phyloP scores from a whole-genome alignment of 495 filamentous ascomycete genomes.

The Letharia columbiana region DNA sequence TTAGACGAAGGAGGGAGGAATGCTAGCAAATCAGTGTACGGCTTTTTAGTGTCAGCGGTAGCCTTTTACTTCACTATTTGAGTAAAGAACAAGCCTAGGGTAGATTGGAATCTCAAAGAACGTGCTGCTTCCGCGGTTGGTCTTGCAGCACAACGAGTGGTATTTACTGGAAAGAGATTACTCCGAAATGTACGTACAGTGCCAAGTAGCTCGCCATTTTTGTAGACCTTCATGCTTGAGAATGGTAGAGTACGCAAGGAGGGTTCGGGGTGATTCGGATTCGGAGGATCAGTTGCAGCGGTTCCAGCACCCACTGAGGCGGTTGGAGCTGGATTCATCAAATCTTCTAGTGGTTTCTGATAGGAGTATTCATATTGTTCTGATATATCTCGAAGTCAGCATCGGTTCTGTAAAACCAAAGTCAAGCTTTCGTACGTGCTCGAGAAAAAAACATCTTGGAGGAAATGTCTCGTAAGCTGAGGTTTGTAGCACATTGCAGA shows the following conservation, averaged over 20 bases:
- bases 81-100: not conserved
- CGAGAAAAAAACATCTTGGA: not conserved
- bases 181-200: constrained; percentile 30
- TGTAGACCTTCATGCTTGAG: constrained; percentile 80
- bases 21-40: constrained; percentile 80
- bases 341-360: constrained; percentile 80
- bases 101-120: not conserved
- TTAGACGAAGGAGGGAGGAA: constrained; percentile 89
- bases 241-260: constrained; percentile 75
- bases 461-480: not conserved
- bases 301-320: constrained; percentile 27
- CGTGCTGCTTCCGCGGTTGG: not conserved
- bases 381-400: not conserved
- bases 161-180: not conserved
- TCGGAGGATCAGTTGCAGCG: constrained; percentile 42
- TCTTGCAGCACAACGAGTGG: not conserved
- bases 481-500: not conserved
- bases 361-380: constrained; percentile 88
- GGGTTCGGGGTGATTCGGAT: constrained; percentile 62
- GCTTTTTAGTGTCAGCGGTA: constrained; percentile 20
- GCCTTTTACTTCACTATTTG: not conserved
- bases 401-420: not conserved
- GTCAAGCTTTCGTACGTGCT: not conserved
- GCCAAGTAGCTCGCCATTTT: constrained; percentile 81
- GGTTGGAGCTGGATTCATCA: constrained; percentile 64